Evolutionary conservation across 257 asterid species (phyloP).

Genomic region (Solanum gracilifrons): DNA sequence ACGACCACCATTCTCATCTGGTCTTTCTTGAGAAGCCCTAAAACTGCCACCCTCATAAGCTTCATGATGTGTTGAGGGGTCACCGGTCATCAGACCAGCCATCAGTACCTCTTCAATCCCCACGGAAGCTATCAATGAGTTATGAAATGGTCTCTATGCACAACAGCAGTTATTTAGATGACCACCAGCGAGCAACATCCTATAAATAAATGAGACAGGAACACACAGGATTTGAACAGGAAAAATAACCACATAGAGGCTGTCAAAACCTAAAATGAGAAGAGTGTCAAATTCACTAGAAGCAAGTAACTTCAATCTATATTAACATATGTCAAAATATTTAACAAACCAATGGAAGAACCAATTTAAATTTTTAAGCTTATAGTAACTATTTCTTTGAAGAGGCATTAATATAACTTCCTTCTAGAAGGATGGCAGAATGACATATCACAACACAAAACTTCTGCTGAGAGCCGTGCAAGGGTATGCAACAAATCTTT

Average conservation of each 20-base stretch:
- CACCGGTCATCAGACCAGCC: slow-evolving; percentile 58
- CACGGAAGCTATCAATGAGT: slow-evolving; percentile 8
- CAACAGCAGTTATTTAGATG: slow-evolving; percentile 16
- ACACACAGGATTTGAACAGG: background rate
- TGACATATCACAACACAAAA: background rate
- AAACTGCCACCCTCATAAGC: slow-evolving; percentile 40
- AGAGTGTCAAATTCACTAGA: background rate
- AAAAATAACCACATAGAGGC: background rate
- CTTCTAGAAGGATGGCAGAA: background rate
- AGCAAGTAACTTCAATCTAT: background rate
- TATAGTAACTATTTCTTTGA: background rate
- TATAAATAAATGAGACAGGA: background rate
- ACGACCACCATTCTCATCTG: slow-evolving; percentile 55
- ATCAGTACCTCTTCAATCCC: slow-evolving; percentile 30
- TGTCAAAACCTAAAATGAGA: background rate
- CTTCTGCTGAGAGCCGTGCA: background rate
- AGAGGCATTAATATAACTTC: background rate
- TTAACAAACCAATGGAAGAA: background rate
- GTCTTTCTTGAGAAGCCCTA: slow-evolving; percentile 43
- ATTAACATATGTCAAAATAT: background rate
- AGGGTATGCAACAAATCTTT: background rate
- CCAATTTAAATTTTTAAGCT: background rate
- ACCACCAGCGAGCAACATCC: slow-evolving; percentile 16
- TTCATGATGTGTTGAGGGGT: slow-evolving; percentile 52
- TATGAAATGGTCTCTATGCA: slow-evolving; percentile 7